Evolutionary conservation across 805 yeast genomes (phyloP).

Genomic region (Grigorovia jiainica): DNA sequence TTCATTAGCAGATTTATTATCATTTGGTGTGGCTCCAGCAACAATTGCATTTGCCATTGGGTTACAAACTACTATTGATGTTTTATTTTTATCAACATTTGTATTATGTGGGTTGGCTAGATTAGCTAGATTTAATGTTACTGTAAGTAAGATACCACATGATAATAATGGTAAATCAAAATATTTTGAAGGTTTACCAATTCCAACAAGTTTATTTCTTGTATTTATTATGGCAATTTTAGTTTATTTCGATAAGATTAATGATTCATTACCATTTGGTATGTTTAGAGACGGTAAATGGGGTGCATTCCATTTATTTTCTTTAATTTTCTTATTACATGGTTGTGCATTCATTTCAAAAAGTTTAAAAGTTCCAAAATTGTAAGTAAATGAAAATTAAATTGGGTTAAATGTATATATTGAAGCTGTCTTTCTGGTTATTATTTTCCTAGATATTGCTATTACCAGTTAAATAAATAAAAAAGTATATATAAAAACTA

Average conservation of each 20-base stretch:
- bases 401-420: no score
- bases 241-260: conserved; percentile 41
- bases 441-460: no score
- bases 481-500: no score
- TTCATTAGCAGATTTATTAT: conserved; percentile 87
- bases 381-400: background rate
- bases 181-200: conserved; percentile 94
- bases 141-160: conserved; percentile 87
- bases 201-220: conserved; percentile 75
- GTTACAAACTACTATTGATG: conserved; percentile 74
- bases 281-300: conserved; percentile 41
- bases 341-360: conserved; percentile 91
- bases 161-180: conserved; percentile 79
- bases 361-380: conserved; percentile 79
- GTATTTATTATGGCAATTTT: conserved; percentile 65
- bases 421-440: no score
- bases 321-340: conserved; percentile 55
- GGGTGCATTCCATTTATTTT: conserved; percentile 67
- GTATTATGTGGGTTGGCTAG: conserved; percentile 90
- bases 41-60: conserved; percentile 87
- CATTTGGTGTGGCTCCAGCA: conserved; percentile 95
- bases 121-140: conserved; percentile 90
- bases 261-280: conserved; percentile 58
- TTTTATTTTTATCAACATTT: conserved; percentile 65
- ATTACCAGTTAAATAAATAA: no score